These are phyloP conservation scores for Clonostachys rosea DNA, from an alignment of 2,329 filamentous ascomycete species.

Conservation along the genomic window DNA sequence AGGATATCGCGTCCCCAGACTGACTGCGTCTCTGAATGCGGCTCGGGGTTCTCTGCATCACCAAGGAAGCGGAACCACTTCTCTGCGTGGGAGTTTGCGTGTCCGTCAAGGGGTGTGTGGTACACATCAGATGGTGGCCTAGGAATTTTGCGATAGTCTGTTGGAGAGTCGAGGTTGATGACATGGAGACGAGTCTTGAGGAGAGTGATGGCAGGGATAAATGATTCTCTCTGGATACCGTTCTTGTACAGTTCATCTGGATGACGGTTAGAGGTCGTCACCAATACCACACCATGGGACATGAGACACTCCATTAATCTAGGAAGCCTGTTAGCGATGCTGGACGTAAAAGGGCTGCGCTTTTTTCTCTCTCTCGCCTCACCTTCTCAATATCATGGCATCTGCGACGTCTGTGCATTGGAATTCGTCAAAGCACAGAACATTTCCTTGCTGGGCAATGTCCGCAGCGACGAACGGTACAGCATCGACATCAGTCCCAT, in stretches of 20 bases:
- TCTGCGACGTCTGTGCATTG: conserved; percentile 98
- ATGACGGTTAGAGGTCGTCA: conserved; percentile 96
- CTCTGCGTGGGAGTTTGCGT: conserved; percentile 75
- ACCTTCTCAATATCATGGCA: conserved; percentile 91
- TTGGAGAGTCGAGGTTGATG: conserved; percentile 90
- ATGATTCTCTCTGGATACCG: conserved; percentile 91
- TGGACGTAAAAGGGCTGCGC: background rate
- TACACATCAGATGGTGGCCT: conserved; percentile 91
- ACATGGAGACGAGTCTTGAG: conserved; percentile 81
- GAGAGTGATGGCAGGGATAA: conserved; percentile 91
- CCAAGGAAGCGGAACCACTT: conserved; percentile 96
- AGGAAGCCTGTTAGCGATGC: background rate
- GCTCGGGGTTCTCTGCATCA: conserved; percentile 69
- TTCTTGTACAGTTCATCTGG: conserved; percentile 97
- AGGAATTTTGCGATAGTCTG: conserved; percentile 96
- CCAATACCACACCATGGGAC: conserved; percentile 92
- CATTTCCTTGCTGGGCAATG: conserved; percentile 78
- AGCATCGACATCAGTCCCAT: conserved; percentile 85
- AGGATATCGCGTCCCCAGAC: conserved; percentile 92
- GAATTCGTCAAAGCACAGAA: conserved; percentile 98
- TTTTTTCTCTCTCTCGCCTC: conserved; percentile 6
- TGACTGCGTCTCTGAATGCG: conserved; percentile 71
- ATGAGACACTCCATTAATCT: conserved; percentile 84
- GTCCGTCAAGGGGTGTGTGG: conserved; percentile 77
- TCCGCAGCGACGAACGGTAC: conserved; percentile 93